Base-by-base conservation (phyloP, 495 filamentous ascomycete genomes). In the Corynascus novoguineensis region DNA sequence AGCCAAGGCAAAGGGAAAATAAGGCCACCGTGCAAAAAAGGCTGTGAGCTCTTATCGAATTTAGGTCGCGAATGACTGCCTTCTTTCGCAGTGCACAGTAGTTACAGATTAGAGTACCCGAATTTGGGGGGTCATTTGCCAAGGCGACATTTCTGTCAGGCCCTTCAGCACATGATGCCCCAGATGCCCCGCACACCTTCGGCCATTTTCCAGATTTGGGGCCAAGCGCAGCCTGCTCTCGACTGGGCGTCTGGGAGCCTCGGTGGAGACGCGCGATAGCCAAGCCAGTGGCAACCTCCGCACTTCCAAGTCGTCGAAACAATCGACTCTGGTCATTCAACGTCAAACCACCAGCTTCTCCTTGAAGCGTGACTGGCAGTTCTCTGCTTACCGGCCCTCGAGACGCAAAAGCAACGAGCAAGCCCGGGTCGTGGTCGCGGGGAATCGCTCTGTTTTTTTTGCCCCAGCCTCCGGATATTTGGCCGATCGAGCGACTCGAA, bases 231-330 rank as follows among this genome's bases (percentile, higher is more conserved):
- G 44, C 34, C 44, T 40, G 49, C 17, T 27, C n/a, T 40, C 49
- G 40, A 34, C 49, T 40, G 32, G 31, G 22, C 4, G 42, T 45
- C n/a, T 46, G 48, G 57, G 45, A 40, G 58, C 51, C 58, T 50
- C 51, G 52, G 58, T 60, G 58, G 58, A 51, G 45, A 37, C 42
- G 21, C 15, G 58, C 53, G 51, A 51, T 51, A 29, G 49, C 50
- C 58, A 60, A 42, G 3, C 17, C 15, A 37, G 38, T 37, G 28
- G 19, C 28, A 54, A 42, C 51, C 51, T 53, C 51, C 42, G 34
- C 46, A 49, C 38, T 37, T 55, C n/a, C 50, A 24, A 34, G 42
- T n/a, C 1, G 32, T 48, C 19, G 44, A 17, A 15, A 15, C 14
- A 8, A 28, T 24, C 10, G 11, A 10, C 12, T 19, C 21, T 40